Percentiles rank a stretch among this genome's conserved stretches.
Conservation (phyloP, 495 filamentous ascomycete genomes). For the Copromyces sp. region DNA sequence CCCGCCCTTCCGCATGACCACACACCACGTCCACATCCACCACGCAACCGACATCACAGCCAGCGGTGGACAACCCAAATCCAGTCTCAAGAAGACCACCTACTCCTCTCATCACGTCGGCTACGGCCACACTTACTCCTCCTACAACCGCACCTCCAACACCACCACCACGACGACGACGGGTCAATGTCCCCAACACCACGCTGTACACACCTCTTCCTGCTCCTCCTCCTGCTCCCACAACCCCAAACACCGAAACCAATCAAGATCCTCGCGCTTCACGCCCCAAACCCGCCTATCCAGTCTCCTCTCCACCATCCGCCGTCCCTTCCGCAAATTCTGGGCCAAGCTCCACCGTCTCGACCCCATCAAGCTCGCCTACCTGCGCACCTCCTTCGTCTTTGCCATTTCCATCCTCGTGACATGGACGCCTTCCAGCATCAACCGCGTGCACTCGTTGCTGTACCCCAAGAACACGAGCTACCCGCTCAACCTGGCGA, state of each 20-base stretch:
- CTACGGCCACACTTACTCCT: not conserved
- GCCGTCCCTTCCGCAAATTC: slow-evolving; percentile 12
- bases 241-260: slow-evolving; percentile 5
- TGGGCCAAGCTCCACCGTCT: slow-evolving; percentile 29
- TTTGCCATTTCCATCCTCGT: slow-evolving; percentile 72
- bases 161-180: not conserved
- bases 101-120: not conserved
- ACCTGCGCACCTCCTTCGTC: slow-evolving; percentile 69
- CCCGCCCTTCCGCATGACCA: not conserved
- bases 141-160: not conserved
- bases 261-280: not conserved
- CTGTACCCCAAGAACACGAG: slow-evolving; percentile 42
- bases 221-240: not conserved
- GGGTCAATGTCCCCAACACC: not conserved
- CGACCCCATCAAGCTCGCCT: slow-evolving; percentile 59
- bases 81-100: not conserved
- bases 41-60: not conserved
- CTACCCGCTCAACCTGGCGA: slow-evolving; percentile 60
- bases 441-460: slow-evolving; percentile 67
- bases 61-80: not conserved
- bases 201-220: slow-evolving; percentile 9
- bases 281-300: slow-evolving; percentile 1
- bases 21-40: not conserved
- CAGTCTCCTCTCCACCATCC: not conserved
- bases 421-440: slow-evolving; percentile 73